Evolutionary conservation across 257 asterid genomes (phyloP), one percentile per base, ranked within the genome.

Genomic region (Petunia secreta): DNA sequence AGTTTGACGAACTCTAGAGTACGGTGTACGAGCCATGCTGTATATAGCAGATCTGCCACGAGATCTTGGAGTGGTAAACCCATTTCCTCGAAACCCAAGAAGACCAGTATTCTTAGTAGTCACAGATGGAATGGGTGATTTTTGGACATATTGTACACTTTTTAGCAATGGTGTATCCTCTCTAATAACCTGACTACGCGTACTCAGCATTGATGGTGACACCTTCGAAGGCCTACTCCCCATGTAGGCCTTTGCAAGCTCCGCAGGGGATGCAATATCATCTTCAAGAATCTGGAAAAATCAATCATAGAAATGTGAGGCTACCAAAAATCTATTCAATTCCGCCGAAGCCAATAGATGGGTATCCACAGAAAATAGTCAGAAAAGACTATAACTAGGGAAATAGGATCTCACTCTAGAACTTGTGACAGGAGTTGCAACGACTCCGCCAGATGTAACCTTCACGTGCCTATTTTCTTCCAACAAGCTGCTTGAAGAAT

Each of bases 241-340:
- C 99, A 96, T 94, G 86, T 96, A 96, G 75, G 98, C 92, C 87
- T 90, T 94, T 44, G 99, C 99, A 82, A 96, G 89, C 84, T 94
- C 98, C 69, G 98, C 91, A 46, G 99, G 98, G 84, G 98, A 79
- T 71, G 92, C 95, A 80, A 90, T 84, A 81, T 87, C 91, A 48
- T 90, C 91, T 57, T 87, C 95, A 71, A 77, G 81, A 78, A 88
- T 91, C 98, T 94, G 91, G 73, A 87, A 63, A 66, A 25, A 82
- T 53, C 69, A 79, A 82, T 67, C 84, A 85, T 64, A 63, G 75
- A 46, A 66, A 82, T 46, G 59, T 75, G 84, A 64, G 43, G 62
- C 69, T 63, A 79, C 16, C 76, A 67, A 53, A 25, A 63, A 39
- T n/a, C 64, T 9, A 53, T 59, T 65, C 0, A 3, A 14, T 36